Conservation (phyloP, 208 protist genomes). For the Leishmania mexicana region DNA sequence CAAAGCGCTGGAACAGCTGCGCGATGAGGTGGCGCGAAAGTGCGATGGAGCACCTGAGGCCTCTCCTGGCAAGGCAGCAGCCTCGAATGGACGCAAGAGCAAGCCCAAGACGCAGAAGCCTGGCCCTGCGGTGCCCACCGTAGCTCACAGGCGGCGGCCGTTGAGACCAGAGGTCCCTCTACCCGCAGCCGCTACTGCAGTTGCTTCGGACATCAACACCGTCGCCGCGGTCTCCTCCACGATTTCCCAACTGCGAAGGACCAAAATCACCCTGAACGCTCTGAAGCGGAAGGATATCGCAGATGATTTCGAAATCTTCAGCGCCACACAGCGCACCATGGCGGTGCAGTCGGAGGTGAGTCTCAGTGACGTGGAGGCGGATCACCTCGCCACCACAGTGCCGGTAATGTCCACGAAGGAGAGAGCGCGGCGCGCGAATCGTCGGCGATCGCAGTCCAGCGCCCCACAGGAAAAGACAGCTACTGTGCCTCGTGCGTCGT, state of each 20-base stretch:
- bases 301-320: constrained; percentile 72
- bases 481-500: not conserved
- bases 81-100: not conserved
- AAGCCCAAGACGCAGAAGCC: constrained; percentile 1
- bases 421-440: not conserved
- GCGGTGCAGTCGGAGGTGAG: constrained; percentile 15
- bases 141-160: not conserved
- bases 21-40: constrained; percentile 1
- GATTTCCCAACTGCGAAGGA: constrained; percentile 30
- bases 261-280: constrained; percentile 80
- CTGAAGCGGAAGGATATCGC: constrained; percentile 79
- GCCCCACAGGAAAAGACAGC: not conserved
- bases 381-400: constrained; percentile 38
- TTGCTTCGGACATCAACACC: not conserved
- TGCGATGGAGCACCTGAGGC: not conserved
- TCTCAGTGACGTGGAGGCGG: constrained; percentile 22
- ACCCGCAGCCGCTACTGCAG: not conserved
- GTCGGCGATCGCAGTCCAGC: not conserved
- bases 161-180: not conserved
- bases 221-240: constrained; percentile 4
- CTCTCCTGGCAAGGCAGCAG: not conserved
- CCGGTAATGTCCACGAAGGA: constrained; percentile 25
- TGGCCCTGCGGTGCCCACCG: not conserved
- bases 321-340: constrained; percentile 30
- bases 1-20: constrained; percentile 43